A percentile compares a stretch with the other conserved stretches of the same genome.
Evolutionary conservation across 495 filamentous ascomycete species (phyloP).

Genomic region (Tetracladium marchalianum): DNA sequence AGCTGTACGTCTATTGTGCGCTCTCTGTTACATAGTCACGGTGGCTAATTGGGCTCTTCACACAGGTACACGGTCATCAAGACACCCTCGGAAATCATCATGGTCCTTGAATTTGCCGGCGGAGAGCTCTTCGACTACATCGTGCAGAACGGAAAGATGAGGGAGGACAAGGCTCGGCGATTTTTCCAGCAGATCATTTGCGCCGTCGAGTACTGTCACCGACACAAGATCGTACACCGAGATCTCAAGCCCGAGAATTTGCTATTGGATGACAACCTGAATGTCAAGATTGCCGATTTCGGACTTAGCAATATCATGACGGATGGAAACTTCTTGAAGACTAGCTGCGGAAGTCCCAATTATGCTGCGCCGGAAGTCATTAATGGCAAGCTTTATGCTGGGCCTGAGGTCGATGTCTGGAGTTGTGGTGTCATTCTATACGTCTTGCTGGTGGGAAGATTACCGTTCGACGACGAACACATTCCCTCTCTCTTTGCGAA

Average conservation of each 20-base stretch:
- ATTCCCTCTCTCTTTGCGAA: slow-evolving; percentile 81
- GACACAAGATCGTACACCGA: slow-evolving; percentile 97
- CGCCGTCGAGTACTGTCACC: slow-evolving; percentile 96
- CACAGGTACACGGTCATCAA: slow-evolving; percentile 81
- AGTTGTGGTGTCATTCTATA: slow-evolving; percentile 98
- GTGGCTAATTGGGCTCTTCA: slow-evolving; percentile 1
- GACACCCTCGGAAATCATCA: slow-evolving; percentile 86
- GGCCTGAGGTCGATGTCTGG: slow-evolving; percentile 98
- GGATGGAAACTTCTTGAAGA: slow-evolving; percentile 97
- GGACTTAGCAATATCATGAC: slow-evolving; percentile 99
- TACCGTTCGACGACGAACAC: slow-evolving; percentile 97
- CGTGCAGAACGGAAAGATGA: slow-evolving; percentile 79
- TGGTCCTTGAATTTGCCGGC: slow-evolving; percentile 97
- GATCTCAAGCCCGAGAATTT: slow-evolving; percentile 97
- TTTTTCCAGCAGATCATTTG: slow-evolving; percentile 99
- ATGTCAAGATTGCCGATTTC: slow-evolving; percentile 99
- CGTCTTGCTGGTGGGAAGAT: slow-evolving; percentile 78
- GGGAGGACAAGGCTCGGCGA: slow-evolving; percentile 79
- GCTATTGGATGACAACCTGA: slow-evolving; percentile 83
- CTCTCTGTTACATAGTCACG: not conserved
- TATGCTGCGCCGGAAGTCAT: slow-evolving; percentile 98
- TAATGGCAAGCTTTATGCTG: slow-evolving; percentile 92
- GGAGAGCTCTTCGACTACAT: slow-evolving; percentile 97
- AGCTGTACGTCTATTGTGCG: slow-evolving; percentile 54
- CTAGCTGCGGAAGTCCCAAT: slow-evolving; percentile 95